These are phyloP conservation scores for Hydnomerulius pinastri DNA, from an alignment of 768 basidiomycete species.

Conservation along the genomic window DNA sequence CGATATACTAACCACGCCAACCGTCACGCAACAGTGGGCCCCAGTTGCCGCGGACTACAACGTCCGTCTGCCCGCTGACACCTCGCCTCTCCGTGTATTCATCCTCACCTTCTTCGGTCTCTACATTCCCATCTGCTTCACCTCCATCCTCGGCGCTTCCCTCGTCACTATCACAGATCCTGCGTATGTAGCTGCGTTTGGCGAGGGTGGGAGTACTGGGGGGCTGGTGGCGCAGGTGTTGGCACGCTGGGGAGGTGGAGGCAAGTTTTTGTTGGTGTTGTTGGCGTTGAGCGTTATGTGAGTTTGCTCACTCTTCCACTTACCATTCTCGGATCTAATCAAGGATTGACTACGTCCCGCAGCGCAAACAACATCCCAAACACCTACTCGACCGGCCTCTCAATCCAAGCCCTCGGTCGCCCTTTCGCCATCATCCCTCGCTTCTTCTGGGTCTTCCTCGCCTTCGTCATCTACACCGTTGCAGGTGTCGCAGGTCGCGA, in stretches of 20 bases:
- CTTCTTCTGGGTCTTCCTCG: constrained; percentile 46
- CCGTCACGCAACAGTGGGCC: constrained; percentile 50
- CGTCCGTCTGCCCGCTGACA: constrained; percentile 47
- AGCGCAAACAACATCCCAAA: constrained; percentile 44
- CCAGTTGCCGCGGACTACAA: constrained; percentile 59
- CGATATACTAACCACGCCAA: background rate
- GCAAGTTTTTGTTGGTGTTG: constrained; percentile 43
- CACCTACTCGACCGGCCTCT: constrained; percentile 49
- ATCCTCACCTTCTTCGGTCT: constrained; percentile 51
- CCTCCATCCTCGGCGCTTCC: constrained; percentile 35
- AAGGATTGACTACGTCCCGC: background rate
- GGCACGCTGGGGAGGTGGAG: constrained; percentile 44
- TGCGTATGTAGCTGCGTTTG: constrained; percentile 42
- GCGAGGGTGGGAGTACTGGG: constrained; percentile 40
- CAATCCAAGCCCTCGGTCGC: constrained; percentile 46
- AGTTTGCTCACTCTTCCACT: constrained; percentile 11
- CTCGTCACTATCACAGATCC: constrained; percentile 45
- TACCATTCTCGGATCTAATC: background rate
- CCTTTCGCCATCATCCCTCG: constrained; percentile 46
- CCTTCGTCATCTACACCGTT: constrained; percentile 40
- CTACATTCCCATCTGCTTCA: constrained; percentile 48
- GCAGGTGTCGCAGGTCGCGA: constrained; percentile 45
- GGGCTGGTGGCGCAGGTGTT: constrained; percentile 46
- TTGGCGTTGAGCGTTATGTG: constrained; percentile 45
- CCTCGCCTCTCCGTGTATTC: constrained; percentile 45